A percentile compares a stretch with the other conserved stretches of the same genome.
Conservation (phyloP, 441 rosid genomes). For the Sinapis alba region DNA sequence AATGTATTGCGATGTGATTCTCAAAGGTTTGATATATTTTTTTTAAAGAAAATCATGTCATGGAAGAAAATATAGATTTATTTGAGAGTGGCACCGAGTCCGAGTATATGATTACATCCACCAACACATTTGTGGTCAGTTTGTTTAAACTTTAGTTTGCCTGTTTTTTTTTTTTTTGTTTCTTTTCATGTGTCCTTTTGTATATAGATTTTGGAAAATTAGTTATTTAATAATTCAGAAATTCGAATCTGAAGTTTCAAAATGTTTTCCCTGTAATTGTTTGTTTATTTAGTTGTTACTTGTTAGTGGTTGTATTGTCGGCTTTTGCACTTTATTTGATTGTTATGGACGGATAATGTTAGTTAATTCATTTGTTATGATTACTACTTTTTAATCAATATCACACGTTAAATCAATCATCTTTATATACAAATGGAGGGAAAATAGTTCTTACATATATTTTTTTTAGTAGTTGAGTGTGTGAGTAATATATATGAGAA, state of each 20-base stretch:
- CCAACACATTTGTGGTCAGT: constrained; percentile 30
- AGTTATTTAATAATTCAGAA: constrained; percentile 3
- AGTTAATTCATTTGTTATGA: constrained; percentile 24
- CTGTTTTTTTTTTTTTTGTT: constrained; percentile 11
- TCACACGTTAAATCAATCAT: constrained; percentile 6
- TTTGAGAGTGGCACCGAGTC: constrained; percentile 5
- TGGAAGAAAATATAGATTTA: neutral
- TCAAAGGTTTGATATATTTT: neutral
- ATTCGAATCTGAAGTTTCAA: constrained; percentile 30
- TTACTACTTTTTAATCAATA: constrained; percentile 16
- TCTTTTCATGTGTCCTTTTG: constrained; percentile 35
- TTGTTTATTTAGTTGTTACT: neutral
- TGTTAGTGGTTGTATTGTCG: constrained; percentile 34
- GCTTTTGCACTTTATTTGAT: constrained; percentile 22
- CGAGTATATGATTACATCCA: constrained; percentile 13
- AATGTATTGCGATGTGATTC: neutral
- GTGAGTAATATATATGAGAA: neutral
- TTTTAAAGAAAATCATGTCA: neutral
- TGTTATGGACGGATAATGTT: constrained; percentile 21
- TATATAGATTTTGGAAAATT: constrained; percentile 7
- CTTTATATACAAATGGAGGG: constrained; percentile 22
- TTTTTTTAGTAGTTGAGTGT: neutral
- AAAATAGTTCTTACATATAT: neutral
- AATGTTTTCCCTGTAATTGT: constrained; percentile 4
- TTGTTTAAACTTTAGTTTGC: constrained; percentile 2